Conservation (phyloP, 805 yeast species). For the Candida cerambycidarum region DNA sequence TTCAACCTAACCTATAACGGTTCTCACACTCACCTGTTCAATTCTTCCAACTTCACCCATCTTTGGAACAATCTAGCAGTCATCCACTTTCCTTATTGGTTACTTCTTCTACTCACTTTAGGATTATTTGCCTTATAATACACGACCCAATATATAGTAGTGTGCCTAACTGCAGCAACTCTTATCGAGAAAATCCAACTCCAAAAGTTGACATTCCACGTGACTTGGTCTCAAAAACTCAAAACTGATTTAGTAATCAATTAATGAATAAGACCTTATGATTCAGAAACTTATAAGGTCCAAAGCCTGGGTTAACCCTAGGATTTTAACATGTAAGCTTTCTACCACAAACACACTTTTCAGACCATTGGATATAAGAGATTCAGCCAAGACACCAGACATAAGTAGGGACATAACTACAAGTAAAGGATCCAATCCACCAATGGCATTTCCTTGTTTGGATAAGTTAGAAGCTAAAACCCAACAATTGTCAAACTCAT, state of each 20-base stretch:
- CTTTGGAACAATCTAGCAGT: background rate
- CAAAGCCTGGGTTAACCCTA: background rate
- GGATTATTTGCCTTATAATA: no score
- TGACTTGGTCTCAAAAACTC: conserved; percentile 12
- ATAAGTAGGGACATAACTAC: background rate
- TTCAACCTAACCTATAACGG: no score
- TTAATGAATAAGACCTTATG: background rate
- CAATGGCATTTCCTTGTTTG: conserved; percentile 78
- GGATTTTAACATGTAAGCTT: background rate
- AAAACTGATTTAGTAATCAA: background rate
- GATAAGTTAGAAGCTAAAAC: conserved; percentile 69
- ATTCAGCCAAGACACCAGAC: no score
- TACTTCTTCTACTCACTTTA: no score
- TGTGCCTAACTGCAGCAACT: no score
- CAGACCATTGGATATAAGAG: background rate
- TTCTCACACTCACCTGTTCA: no score
- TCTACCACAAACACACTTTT: no score
- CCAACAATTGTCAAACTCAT: conserved; percentile 26
- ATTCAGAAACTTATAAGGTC: background rate
- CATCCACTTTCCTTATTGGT: no score
- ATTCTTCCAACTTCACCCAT: background rate
- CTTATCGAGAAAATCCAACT: no score
- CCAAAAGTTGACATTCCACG: conserved; percentile 9
- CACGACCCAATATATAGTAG: no score
- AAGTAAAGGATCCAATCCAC: conserved; percentile 51